These are phyloP conservation scores for Kodamaea leandrae DNA, from an alignment of 805 yeast genomes.

Conservation along the genomic window DNA sequence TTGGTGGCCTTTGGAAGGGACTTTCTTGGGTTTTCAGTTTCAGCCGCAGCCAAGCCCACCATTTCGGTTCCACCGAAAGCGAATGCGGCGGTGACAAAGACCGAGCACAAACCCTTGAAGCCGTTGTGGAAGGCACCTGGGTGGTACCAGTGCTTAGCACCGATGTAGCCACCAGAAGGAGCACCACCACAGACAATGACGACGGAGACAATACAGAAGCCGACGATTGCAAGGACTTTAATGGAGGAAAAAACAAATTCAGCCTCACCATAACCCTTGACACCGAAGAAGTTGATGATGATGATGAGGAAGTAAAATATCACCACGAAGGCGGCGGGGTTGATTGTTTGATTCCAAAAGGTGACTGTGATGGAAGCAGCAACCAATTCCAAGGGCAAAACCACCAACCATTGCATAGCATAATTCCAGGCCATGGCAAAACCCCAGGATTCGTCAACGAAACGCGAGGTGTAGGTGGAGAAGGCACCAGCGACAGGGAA, in stretches of 20 bases:
- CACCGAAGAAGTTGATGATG: slow-evolving; percentile 49
- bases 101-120: slow-evolving; percentile 68
- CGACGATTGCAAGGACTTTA: slow-evolving; percentile 58
- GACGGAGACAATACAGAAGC: slow-evolving; percentile 55
- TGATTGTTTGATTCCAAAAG: slow-evolving; percentile 27
- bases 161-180: slow-evolving; percentile 48
- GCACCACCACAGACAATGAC: slow-evolving; percentile 58
- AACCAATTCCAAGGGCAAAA: slow-evolving; percentile 26
- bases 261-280: slow-evolving; percentile 57
- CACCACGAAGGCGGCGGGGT: slow-evolving; percentile 56
- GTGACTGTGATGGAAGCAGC: slow-evolving; percentile 24
- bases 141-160: slow-evolving; percentile 55
- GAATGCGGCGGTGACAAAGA: slow-evolving; percentile 72
- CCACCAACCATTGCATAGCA: slow-evolving; percentile 23
- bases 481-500: slow-evolving; percentile 67
- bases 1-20: slow-evolving; percentile 71
- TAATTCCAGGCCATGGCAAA: slow-evolving; percentile 55
- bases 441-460: slow-evolving; percentile 60
- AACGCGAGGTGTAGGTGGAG: slow-evolving; percentile 57
- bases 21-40: slow-evolving; percentile 62
- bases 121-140: slow-evolving; percentile 68
- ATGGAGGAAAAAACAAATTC: slow-evolving; percentile 63
- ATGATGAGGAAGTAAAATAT: slow-evolving; percentile 50
- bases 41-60: slow-evolving; percentile 74
- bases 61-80: slow-evolving; percentile 74